Conservation (phyloP, 257 asterid species). For the Petrea volubilis region DNA sequence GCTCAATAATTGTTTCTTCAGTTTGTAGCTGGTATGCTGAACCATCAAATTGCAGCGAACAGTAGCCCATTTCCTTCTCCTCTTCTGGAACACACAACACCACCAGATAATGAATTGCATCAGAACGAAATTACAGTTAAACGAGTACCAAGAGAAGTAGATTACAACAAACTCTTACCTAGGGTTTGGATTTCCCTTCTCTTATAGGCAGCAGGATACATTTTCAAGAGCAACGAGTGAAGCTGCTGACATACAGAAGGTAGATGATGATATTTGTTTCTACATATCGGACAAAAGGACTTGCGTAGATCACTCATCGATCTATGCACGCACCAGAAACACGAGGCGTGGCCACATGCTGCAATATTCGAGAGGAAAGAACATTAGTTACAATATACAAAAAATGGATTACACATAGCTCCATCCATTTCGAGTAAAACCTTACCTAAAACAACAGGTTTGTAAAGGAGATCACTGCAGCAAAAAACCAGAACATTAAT, state of each 20-base stretch:
- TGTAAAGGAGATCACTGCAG: conserved; percentile 58
- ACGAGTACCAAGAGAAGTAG: background rate
- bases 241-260: conserved; percentile 49
- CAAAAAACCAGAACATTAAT: background rate
- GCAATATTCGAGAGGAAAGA: conserved; percentile 1
- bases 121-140: background rate
- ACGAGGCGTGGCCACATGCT: conserved; percentile 64
- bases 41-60: conserved; percentile 29
- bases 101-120: background rate
- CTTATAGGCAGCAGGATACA: conserved; percentile 41
- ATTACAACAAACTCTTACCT: conserved; percentile 35
- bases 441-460: conserved; percentile 56
- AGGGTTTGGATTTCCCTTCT: conserved; percentile 47
- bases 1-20: conserved; percentile 3
- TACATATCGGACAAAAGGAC: conserved; percentile 54
- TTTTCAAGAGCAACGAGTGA: conserved; percentile 50
- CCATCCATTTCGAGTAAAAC: conserved; percentile 1
- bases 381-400: background rate
- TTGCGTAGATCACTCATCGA: conserved; percentile 45
- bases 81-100: conserved; percentile 27
- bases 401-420: background rate
- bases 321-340: conserved; percentile 56
- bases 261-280: conserved; percentile 52
- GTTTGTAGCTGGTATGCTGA: conserved; percentile 7
- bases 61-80: conserved; percentile 20